Percentiles rank a stretch among this genome's conserved stretches.
These are phyloP conservation scores for Taiozyma sp. DNA, from an alignment of 1,139 yeast genomes.

Conservation along the genomic window DNA sequence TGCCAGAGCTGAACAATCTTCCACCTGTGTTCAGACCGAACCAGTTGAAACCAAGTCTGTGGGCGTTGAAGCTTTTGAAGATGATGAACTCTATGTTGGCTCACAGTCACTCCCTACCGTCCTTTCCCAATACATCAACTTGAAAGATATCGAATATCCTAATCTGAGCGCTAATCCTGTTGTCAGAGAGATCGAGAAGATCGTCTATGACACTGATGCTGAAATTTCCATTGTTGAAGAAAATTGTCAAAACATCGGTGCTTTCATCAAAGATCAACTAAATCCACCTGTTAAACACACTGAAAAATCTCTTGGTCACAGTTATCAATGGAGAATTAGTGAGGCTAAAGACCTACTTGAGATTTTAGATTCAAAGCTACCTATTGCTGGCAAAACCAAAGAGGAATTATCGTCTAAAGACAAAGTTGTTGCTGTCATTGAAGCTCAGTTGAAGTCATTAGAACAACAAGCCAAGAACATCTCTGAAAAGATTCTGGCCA, in stretches of 20 bases:
- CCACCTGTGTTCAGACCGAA: constrained; percentile 24
- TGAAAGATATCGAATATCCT: constrained; percentile 30
- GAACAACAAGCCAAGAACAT: constrained; percentile 6
- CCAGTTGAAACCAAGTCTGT: constrained; percentile 16
- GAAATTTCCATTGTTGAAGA: constrained; percentile 33
- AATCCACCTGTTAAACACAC: constrained; percentile 24
- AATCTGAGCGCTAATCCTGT: constrained; percentile 23
- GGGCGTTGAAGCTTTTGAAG: constrained; percentile 30
- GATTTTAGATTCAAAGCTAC: constrained; percentile 13
- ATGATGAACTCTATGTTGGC: constrained; percentile 34
- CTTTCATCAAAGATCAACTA: constrained; percentile 33
- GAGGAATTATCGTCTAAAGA: not conserved
- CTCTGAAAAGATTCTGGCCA: constrained; percentile 6
- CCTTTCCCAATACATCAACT: constrained; percentile 24
- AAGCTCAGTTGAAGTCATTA: not conserved
- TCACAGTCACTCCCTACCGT: constrained; percentile 22
- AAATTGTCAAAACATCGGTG: constrained; percentile 29
- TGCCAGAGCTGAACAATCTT: constrained; percentile 4
- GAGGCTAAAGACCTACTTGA: constrained; percentile 28
- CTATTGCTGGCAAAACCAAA: not conserved
- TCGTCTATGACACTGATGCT: constrained; percentile 35
- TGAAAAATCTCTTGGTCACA: constrained; percentile 22
- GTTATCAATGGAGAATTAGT: constrained; percentile 37
- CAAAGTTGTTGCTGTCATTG: not conserved
- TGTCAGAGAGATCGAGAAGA: constrained; percentile 31